Base-by-base conservation (phyloP, 345 rosid genomes). In the Litchi chinensis region DNA sequence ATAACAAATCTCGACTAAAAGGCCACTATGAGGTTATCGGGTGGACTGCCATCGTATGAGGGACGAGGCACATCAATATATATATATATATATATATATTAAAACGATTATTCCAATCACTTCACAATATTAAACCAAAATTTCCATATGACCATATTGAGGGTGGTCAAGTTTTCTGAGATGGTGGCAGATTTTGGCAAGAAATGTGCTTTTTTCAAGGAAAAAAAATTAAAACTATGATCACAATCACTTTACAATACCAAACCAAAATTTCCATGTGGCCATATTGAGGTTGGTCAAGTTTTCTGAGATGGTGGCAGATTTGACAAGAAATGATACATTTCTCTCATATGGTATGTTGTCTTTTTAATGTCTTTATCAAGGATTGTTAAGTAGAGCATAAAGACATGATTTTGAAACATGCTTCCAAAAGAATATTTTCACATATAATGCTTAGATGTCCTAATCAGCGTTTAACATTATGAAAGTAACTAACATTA, bases 181-280 rank as follows among this genome's bases (percentile, higher is more conserved):
- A 76, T 65, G 85, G 82, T 79, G 80, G 26, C 56, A 12, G 66
- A 79, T 63, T 71, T n/a, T 74, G 82, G 82, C 84, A 71, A 48
- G 26, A 22, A 28, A 48, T 37, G 69, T 70, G 44, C 57, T 59
- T 59, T 4, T 75, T 67, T 40, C 39, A 62, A 32, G 37, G 4
- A 32, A 32, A 3, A 32, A n/a, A n/a, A n/a, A 46, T 1, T 59
- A 7, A n/a, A 59, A 59, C 63, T n/a, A 6, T 7, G 22, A 59
- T 21, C 16, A 12, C 64, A 59, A 59, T 59, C 10, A 9, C 64
- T 39, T 67, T 39, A 67, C 70, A 18, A 6, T 2, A 5, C 8
- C n/a, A 32, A 24, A 65, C 64, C 28, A 9, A 59, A 59, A n/a
- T 59, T 19, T 59, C 22, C 26, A 59, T 21, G 21, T 59, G 65